Base-by-base conservation (phyloP, 106 monocot genomes). In the Phalaenopsis equestris region DNA sequence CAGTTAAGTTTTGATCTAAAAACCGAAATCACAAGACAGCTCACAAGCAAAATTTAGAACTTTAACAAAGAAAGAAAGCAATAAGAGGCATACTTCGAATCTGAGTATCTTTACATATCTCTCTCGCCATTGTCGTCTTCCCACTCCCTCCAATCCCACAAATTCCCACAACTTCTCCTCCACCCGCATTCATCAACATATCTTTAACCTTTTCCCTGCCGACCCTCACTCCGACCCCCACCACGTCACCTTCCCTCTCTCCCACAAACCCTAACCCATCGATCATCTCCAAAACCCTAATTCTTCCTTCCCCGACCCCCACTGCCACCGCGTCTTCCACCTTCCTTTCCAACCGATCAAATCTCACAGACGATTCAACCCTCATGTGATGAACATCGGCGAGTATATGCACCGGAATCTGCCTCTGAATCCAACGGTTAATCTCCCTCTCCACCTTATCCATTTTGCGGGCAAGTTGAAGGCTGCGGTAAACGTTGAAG, bases 131-230 rank as follows among this genome's bases (percentile, higher is more conserved):
- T 76, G 86, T 90, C 10, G 88, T 90, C 81, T 90, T 90, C 19
- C 90, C 90, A 79, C 90, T 85, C n/a, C 89, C 89, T 12, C 87
- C 90, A n/a, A 90, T 87, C 47, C 90, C 90, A 38, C 81, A 85
- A n/a, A 90, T 90, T 57, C 90, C 90, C 70, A 90, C 87, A 41
- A 81, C 81, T 5, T 75, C 79, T 72, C 47, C 80, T 3, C 72
- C 78, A 41, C 42, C 85, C 4, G 37, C 75, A 47, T 56, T 67
- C 79, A 90, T 77, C 55, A 90, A 56, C 86, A 88, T 80, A 79
- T 86, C 84, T 81, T 84, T 90, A 55, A 87, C 88, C 73, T 68
- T 84, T 84, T 88, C 87, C 77, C 76, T 90, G 30, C 81, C 90
- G 3, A 82, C 77, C 73, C 39, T 82, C 17, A 75, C 57, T 52